Percentiles rank a stretch among this genome's conserved stretches.
phyloP scores from a whole-genome alignment of 1,284 basidiomycete species.

The Papiliotrema terrestris region DNA sequence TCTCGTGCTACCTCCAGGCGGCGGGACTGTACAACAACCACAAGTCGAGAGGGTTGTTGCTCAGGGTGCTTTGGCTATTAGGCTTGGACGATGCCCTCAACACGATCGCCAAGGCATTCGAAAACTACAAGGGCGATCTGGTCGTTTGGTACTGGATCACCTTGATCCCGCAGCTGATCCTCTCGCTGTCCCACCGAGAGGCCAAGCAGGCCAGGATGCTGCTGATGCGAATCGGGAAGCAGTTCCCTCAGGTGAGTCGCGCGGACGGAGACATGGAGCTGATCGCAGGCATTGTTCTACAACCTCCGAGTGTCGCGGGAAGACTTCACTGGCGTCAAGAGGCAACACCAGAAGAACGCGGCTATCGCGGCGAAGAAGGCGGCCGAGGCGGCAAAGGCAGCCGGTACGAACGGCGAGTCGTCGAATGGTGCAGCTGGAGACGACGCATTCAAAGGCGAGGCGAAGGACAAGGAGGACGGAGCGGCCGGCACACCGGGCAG shows the following conservation, averaged over 20 bases:
- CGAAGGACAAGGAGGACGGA: constrained; percentile 10
- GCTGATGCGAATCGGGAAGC: constrained; percentile 84
- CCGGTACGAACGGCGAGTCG: constrained; percentile 33
- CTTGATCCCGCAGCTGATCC: constrained; percentile 90
- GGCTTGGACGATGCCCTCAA: constrained; percentile 78
- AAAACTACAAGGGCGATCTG: constrained; percentile 93
- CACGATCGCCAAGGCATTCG: constrained; percentile 81
- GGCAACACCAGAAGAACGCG: constrained; percentile 30
- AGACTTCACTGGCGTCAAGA: constrained; percentile 61
- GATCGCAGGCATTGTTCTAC: constrained; percentile 83
- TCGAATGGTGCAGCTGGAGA: constrained; percentile 9
- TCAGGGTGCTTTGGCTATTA: constrained; percentile 93
- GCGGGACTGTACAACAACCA: constrained; percentile 92
- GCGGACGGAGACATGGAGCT: background rate
- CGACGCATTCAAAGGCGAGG: constrained; percentile 26
- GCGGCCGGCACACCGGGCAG: constrained; percentile 20
- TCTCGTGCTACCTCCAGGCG: constrained; percentile 97
- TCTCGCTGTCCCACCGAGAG: constrained; percentile 86
- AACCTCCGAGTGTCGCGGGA: constrained; percentile 87
- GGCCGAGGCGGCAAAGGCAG: constrained; percentile 30
- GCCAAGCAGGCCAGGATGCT: constrained; percentile 88
- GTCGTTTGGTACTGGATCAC: constrained; percentile 99
- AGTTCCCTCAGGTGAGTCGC: constrained; percentile 78
- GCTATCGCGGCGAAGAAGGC: constrained; percentile 19
- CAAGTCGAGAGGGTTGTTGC: constrained; percentile 87